Conservation (phyloP, 2,329 filamentous ascomycete genomes). For the Thielaviopsis euricoi region DNA sequence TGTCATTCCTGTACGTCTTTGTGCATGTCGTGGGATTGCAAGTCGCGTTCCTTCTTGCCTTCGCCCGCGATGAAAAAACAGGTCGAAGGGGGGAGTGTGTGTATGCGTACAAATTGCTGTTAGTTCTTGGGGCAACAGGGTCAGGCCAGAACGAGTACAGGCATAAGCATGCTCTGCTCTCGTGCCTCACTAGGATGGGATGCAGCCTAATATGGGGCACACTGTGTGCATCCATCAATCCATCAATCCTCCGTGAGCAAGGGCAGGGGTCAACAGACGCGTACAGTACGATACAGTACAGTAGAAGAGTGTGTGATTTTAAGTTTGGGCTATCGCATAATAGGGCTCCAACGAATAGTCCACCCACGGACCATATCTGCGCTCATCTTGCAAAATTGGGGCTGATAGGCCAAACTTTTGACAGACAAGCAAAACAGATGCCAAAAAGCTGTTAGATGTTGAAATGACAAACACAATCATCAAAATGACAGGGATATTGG, state of each 20-base stretch:
- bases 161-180: background rate
- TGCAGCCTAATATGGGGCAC: background rate
- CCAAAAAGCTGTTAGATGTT: background rate
- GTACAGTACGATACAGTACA: too few species aligned
- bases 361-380: too few species aligned
- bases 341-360: background rate
- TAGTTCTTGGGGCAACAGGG: too few species aligned
- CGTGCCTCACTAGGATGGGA: background rate
- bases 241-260: background rate
- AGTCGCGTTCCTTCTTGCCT: background rate
- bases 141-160: background rate
- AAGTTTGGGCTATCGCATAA: background rate
- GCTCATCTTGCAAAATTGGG: background rate
- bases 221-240: background rate
- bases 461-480: background rate
- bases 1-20: too few species aligned
- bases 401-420: constrained; percentile 1
- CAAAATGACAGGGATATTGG: background rate
- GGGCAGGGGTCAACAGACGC: too few species aligned
- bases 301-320: too few species aligned
- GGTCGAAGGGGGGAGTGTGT: too few species aligned
- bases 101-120: too few species aligned
- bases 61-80: too few species aligned
- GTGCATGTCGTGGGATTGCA: background rate
- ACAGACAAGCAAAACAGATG: background rate